phyloP scores from a whole-genome alignment of 2,329 filamentous ascomycete genomes.

The Falciphora oryzae region DNA sequence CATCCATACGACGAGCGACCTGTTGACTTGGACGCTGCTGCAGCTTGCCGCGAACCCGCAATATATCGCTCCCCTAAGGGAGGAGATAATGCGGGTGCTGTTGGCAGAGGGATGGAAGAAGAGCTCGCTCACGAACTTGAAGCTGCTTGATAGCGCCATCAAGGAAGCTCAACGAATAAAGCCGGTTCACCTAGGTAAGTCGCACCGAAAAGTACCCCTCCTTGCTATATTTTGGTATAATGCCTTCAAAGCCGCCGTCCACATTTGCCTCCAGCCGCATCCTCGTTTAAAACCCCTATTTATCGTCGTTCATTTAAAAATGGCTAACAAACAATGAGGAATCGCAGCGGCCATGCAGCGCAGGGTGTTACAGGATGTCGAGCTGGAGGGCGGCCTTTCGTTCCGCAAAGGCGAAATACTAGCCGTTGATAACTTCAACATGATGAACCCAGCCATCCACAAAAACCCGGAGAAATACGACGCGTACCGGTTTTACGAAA shows the following conservation, averaged over 20 bases:
- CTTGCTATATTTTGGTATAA: too few species aligned
- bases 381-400: background rate
- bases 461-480: background rate
- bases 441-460: background rate
- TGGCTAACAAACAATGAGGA: too few species aligned
- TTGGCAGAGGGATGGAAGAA: background rate
- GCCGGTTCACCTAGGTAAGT: conserved; percentile 6
- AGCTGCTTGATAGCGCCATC: conserved; percentile 29
- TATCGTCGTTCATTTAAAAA: too few species aligned
- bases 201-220: too few species aligned
- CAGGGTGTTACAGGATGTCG: background rate
- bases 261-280: too few species aligned
- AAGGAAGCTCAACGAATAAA: conserved; percentile 27
- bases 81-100: background rate
- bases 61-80: background rate
- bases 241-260: too few species aligned
- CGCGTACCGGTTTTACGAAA: background rate
- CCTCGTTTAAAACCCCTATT: too few species aligned
- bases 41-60: background rate
- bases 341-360: too few species aligned
- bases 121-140: conserved; percentile 16
- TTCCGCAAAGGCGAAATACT: background rate
- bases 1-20: background rate
- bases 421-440: background rate
- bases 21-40: background rate